Evolutionary conservation across 225 moss, liverwort and hornwort genomes (phyloP).

Genomic region (Pleurozium schreberi): DNA sequence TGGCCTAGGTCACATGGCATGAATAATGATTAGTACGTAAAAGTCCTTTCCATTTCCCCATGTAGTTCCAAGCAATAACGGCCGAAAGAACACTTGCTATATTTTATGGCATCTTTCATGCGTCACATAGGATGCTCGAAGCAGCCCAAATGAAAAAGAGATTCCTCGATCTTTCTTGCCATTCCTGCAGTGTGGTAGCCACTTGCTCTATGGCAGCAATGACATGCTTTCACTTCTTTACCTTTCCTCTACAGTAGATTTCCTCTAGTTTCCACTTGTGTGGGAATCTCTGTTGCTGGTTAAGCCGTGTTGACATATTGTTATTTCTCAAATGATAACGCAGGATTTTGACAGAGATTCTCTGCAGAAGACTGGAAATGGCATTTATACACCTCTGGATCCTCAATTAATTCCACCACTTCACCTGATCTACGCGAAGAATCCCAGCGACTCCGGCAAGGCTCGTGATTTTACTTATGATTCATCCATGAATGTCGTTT

Average conservation of each 20-base stretch:
- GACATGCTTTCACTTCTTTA: background rate
- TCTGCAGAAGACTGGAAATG: constrained; percentile 56
- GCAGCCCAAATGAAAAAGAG: background rate
- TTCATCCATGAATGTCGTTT: background rate
- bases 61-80: background rate
- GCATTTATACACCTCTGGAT: constrained; percentile 73
- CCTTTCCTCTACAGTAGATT: background rate
- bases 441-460: constrained; percentile 99
- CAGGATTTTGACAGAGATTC: constrained; percentile 75
- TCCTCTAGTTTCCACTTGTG: background rate
- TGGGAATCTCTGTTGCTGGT: background rate
- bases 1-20: background rate
- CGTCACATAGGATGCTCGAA: background rate
- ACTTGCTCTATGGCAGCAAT: background rate
- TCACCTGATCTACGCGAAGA: constrained; percentile 66
- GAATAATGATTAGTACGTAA: background rate
- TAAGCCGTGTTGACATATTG: background rate
- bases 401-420: constrained; percentile 58
- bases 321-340: background rate
- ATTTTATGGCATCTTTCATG: background rate
- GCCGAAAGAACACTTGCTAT: background rate
- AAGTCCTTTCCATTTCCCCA: background rate
- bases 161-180: background rate
- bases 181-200: background rate
- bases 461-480: constrained; percentile 31